Evolutionary conservation across 2,329 filamentous ascomycete genomes (phyloP), one percentile per base, ranked within the genome.

Genomic region (Talaromyces sp.): DNA sequence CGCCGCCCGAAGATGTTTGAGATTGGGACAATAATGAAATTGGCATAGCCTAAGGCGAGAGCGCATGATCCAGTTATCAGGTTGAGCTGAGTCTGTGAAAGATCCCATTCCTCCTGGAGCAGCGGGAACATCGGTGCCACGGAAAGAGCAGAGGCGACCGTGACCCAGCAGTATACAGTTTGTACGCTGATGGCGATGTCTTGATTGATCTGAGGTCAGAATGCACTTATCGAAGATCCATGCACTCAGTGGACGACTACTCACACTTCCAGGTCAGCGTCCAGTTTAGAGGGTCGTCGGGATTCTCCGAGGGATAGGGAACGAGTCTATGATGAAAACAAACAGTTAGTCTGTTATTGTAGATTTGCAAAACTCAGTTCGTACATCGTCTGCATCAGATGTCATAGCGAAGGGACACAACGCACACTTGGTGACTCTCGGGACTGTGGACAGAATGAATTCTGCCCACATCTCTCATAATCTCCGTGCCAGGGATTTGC

Each of bases 111-210:
- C 44, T 69, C 61, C 2, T 74, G 76, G 1, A 80, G 70, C 8
- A 79, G 69, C 1, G 77, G 76, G 61, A 79, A 79, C 70, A 80
- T 75, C 1, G 77, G 78, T 1, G 77, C 77, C 33, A 80, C 73
- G 3, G 76, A 79, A 2, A 80, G 69, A 3, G 77, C 77, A 2
- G 75, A 75, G 16, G 76, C 77, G 0, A 79, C 77, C 2, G 76
- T 69, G 11, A 79, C 76, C 73, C 77, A 80, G 11, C 77, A 74
- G 63, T 65, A 67, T 14, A 65, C 8, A 9, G 66, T 65, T 52
- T 66, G 65, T 3, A 59, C 61, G 2, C 62, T 50, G 16, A 66
- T 66, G 4, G 66, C 60, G 21, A 44, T 44, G 40, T 21, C 40
- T 44, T 8, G 18, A 44, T 44, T 9, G 7, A 12, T 44, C 21